These are phyloP conservation scores for Xylaria sp. DNA, from an alignment of 2,329 filamentous ascomycete species.

Conservation along the genomic window DNA sequence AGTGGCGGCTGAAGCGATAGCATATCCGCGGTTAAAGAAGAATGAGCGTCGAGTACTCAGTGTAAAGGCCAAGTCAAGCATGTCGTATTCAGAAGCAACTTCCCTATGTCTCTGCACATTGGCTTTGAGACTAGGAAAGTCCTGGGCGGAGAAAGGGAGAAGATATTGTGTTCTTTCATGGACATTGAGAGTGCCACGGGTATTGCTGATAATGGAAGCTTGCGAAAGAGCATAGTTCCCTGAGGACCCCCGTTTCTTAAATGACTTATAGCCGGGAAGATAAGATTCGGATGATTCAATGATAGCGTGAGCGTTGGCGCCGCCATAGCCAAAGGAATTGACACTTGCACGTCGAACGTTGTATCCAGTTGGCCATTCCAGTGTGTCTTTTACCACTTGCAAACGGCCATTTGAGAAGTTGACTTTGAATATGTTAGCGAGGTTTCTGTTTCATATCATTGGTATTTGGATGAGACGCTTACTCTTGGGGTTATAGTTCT, in stretches of 20 bases:
- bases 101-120: constrained; percentile 20
- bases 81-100: constrained; percentile 17
- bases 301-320: constrained; percentile 35
- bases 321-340: constrained; percentile 37
- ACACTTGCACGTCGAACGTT: constrained; percentile 25
- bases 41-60: constrained; percentile 24
- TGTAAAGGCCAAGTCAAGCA: constrained; percentile 27
- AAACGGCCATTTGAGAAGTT: constrained; percentile 26
- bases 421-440: constrained; percentile 18
- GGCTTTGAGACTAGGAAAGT: constrained; percentile 24
- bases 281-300: constrained; percentile 22
- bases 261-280: constrained; percentile 23
- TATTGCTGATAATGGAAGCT: not conserved
- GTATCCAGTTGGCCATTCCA: constrained; percentile 20
- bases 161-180: constrained; percentile 18
- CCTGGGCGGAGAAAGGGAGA: constrained; percentile 31
- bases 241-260: constrained; percentile 13
- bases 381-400: constrained; percentile 21
- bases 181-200: constrained; percentile 15
- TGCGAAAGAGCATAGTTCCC: not conserved
- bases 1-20: constrained; percentile 9
- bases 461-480: not conserved
- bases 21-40: constrained; percentile 22
- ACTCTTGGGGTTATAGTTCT: constrained; percentile 30
- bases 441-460: not conserved